A percentile compares a stretch with the other conserved stretches of the same genome.
Conservation (phyloP, 139 green algal species). For the Chlorella vulgaris region DNA sequence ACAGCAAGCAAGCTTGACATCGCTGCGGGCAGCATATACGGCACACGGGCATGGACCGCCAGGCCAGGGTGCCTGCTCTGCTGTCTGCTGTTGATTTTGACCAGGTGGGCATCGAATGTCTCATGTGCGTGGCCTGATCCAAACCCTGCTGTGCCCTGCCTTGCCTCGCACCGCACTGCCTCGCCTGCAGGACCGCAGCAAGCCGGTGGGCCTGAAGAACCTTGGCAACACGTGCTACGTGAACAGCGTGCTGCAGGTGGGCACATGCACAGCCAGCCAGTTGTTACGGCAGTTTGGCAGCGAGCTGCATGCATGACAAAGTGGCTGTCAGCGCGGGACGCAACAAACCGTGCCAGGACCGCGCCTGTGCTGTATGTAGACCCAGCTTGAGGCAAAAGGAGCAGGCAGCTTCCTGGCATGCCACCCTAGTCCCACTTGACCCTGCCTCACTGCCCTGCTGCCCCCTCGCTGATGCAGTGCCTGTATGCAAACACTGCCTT, state of each 20-base stretch:
- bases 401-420: background rate
- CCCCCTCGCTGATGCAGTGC: constrained; percentile 58
- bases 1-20: background rate
- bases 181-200: background rate
- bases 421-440: background rate
- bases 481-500: constrained; percentile 73
- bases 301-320: background rate
- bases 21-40: background rate
- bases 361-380: no score
- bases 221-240: constrained; percentile 92
- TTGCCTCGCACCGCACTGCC: background rate
- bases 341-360: no score
- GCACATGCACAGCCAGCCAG: no score
- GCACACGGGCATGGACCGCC: no score
- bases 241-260: constrained; percentile 68
- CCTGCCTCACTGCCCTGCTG: background rate
- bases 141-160: constrained; percentile 29
- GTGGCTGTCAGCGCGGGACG: background rate
- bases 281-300: background rate
- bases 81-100: no score
- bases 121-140: no score
- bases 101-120: no score
- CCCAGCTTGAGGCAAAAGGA: background rate
- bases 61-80: no score
- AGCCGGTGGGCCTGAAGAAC: constrained; percentile 78